A percentile compares a stretch with the other conserved stretches of the same genome.
phyloP scores from a whole-genome alignment of 257 asterid genomes.

The Ehretia macrophylla region DNA sequence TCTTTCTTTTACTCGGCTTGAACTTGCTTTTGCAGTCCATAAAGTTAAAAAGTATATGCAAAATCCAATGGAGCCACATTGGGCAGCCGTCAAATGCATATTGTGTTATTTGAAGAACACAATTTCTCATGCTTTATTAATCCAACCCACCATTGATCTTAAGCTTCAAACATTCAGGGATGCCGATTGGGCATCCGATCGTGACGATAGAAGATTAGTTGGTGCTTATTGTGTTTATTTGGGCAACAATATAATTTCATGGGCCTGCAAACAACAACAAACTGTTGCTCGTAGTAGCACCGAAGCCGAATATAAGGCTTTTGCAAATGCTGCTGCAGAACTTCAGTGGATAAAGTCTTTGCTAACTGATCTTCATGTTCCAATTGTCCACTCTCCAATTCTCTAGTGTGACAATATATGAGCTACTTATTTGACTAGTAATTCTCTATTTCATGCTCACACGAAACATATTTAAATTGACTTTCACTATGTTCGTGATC shows the following conservation, averaged over 20 bases:
- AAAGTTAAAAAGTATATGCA: slow-evolving; percentile 2
- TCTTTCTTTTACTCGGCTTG: not conserved
- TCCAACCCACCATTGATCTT: not conserved
- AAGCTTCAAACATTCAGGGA: not conserved
- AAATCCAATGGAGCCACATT: not conserved
- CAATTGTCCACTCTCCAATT: not conserved
- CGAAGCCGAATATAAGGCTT: slow-evolving; percentile 5
- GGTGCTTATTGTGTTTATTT: not conserved
- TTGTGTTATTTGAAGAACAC: not conserved
- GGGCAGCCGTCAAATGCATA: too few relatives aligned
- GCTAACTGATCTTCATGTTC: not conserved
- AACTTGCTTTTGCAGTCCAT: not conserved
- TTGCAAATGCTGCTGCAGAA: not conserved
- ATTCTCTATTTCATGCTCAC: not conserved
- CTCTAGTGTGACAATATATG: slow-evolving; percentile 8
- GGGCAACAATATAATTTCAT: not conserved
- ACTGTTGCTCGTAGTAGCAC: not conserved
- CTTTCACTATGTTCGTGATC: not conserved
- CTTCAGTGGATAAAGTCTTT: not conserved
- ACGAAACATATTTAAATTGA: slow-evolving; percentile 1
- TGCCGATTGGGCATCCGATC: slow-evolving; percentile 1
- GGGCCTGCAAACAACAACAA: not conserved
- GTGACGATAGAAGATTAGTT: not conserved
- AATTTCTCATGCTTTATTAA: not conserved
- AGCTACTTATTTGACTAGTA: not conserved